A percentile compares a stretch with the other conserved stretches of the same genome.
phyloP scores from a whole-genome alignment of 768 basidiomycete genomes.

The Rossbeevera mucosa region DNA sequence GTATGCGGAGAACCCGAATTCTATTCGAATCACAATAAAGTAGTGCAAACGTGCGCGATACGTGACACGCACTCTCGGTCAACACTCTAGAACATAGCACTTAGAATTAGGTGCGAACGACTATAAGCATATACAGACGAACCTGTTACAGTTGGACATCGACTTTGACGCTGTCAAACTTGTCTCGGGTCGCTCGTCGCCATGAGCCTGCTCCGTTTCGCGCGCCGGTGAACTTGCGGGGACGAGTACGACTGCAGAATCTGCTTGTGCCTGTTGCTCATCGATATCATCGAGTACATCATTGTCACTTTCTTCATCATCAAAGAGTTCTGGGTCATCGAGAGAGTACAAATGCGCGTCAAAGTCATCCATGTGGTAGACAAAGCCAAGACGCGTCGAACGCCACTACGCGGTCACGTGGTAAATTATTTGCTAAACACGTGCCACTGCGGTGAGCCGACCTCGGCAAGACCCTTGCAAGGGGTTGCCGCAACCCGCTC shows the following conservation, averaged over 20 bases:
- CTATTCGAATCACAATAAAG: conserved; percentile 32
- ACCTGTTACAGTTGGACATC: conserved; percentile 18
- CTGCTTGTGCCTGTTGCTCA: conserved; percentile 11
- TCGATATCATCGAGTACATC: conserved; percentile 23
- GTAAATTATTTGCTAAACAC: background rate
- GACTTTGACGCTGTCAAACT: background rate
- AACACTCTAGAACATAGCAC: conserved; percentile 15
- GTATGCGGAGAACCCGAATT: conserved; percentile 63
- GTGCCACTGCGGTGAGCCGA: no score
- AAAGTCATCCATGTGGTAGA: conserved; percentile 20
- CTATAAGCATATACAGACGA: background rate
- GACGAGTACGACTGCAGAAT: conserved; percentile 13
- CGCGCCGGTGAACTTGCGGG: conserved; percentile 13
- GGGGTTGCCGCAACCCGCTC: no score
- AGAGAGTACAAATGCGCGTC: conserved; percentile 22
- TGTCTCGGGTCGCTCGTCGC: background rate
- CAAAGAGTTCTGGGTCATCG: conserved; percentile 10
- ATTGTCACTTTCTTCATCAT: conserved; percentile 16
- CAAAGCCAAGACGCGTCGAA: conserved; percentile 6
- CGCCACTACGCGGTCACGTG: background rate
- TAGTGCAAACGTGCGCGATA: background rate
- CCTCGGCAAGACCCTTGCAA: no score
- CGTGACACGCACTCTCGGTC: conserved; percentile 19
- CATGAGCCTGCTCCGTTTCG: background rate
- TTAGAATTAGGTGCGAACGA: background rate